These are phyloP conservation scores for Urochloa ruziziensis DNA, from an alignment of 176 grass and related monocot genomes.

Conservation along the genomic window DNA sequence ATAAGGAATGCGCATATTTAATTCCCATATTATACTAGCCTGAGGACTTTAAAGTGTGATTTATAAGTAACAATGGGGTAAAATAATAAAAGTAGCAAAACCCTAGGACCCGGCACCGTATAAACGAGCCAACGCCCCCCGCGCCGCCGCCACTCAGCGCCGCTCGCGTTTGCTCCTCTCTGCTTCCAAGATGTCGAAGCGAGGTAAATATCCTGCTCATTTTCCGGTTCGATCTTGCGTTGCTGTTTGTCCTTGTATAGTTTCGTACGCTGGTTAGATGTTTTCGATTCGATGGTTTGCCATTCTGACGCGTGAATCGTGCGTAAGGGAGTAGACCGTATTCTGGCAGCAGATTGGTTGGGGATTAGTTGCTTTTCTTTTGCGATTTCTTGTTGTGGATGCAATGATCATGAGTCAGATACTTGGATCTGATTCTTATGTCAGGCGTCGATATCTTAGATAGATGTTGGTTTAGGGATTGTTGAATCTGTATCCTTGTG, in stretches of 20 bases:
- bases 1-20: not conserved
- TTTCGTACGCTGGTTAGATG: not conserved
- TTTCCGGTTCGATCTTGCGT: not conserved
- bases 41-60: rapidly evolving
- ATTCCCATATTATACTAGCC: not conserved
- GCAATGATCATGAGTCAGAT: not conserved
- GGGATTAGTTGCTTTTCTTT: not conserved
- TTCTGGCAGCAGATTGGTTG: not conserved
- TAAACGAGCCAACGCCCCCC: constrained; percentile 27
- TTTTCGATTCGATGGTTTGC: not conserved
- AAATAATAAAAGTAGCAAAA: constrained; percentile 22
- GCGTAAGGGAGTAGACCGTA: not conserved
- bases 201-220: constrained; percentile 30
- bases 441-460: not conserved
- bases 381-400: not conserved
- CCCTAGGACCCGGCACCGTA: constrained; percentile 43
- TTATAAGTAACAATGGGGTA: not conserved
- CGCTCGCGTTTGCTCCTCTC: not conserved
- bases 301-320: not conserved
- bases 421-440: not conserved
- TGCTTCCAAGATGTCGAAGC: constrained; percentile 75
- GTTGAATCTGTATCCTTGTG: not conserved
- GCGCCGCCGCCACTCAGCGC: constrained; percentile 33
- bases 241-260: not conserved
- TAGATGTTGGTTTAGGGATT: not conserved